Percentiles rank a stretch among this genome's conserved stretches.
Evolutionary conservation across 495 filamentous ascomycete genomes (phyloP).

Genomic region (Aspergillus taichungensis): DNA sequence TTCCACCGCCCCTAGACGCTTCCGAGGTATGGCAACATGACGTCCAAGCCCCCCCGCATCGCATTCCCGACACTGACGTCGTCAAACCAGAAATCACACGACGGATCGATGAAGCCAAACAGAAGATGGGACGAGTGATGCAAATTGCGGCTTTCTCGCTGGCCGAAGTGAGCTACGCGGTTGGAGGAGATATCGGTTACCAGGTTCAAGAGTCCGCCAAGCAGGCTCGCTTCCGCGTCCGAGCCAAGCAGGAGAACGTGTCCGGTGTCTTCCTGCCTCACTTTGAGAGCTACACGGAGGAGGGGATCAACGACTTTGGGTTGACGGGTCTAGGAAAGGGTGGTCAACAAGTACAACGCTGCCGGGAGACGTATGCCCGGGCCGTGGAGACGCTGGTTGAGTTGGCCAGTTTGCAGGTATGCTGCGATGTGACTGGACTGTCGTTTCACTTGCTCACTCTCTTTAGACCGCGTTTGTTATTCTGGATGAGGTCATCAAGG

Average conservation of each 20-base stretch:
- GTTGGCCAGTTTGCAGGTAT: constrained; percentile 81
- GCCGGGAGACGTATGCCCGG: constrained; percentile 92
- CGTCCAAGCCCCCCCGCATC: constrained; percentile 10
- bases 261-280: constrained; percentile 88
- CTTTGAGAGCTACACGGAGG: constrained; percentile 75
- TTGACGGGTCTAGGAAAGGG: constrained; percentile 95
- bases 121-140: constrained; percentile 99
- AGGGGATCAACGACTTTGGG: constrained; percentile 92
- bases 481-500: constrained; percentile 97
- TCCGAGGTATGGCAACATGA: constrained; percentile 56
- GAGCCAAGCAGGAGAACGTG: constrained; percentile 96
- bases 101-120: constrained; percentile 97
- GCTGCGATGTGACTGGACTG: constrained; percentile 1
- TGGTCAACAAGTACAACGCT: constrained; percentile 92
- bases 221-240: constrained; percentile 80
- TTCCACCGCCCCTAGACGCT: constrained; percentile 48
- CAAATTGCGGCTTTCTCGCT: constrained; percentile 97
- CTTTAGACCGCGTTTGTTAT: constrained; percentile 89
- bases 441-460: not conserved
- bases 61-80: constrained; percentile 19
- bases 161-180: constrained; percentile 95
- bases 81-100: constrained; percentile 72
- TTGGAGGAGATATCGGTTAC: constrained; percentile 91
- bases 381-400: constrained; percentile 96
- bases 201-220: constrained; percentile 96